A percentile compares a stretch with the other conserved stretches of the same genome.
Conservation (phyloP, 495 filamentous ascomycete genomes). For the Parachaetomium inaequale region DNA sequence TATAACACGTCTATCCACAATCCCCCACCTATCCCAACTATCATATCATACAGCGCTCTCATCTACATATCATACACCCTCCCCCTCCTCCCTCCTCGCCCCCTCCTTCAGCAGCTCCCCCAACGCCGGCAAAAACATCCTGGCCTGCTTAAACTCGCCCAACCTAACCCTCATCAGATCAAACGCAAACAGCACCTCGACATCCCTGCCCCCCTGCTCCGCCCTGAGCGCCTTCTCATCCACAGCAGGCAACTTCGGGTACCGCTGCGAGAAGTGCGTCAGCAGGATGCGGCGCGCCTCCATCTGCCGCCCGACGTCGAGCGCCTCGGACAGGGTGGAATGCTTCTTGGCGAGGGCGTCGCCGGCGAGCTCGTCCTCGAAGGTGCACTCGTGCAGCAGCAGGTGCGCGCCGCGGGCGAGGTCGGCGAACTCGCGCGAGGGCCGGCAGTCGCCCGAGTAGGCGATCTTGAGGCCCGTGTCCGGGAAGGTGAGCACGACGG, state of each 20-base stretch:
- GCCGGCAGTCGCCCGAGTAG: conserved; percentile 90
- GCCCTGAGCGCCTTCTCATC: conserved; percentile 30
- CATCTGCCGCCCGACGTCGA: conserved; percentile 75
- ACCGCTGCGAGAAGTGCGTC: conserved; percentile 95
- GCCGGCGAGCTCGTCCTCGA: conserved; percentile 72
- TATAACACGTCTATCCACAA: neutral
- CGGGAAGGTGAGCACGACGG: conserved; percentile 71
- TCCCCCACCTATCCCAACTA: neutral
- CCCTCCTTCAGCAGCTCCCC: conserved; percentile 58
- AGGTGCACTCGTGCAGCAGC: conserved; percentile 93
- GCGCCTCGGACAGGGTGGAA: conserved; percentile 77
- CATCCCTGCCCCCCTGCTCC: conserved; percentile 14
- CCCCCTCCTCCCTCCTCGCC: conserved; percentile 11
- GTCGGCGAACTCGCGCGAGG: conserved; percentile 60
- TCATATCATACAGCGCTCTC: neutral
- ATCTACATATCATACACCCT: neutral
- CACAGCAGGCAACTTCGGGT: conserved; percentile 73
- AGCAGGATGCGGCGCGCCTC: conserved; percentile 68
- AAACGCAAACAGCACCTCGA: conserved; percentile 66
- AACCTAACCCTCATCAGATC: conserved; percentile 85
- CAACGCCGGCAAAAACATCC: conserved; percentile 68
- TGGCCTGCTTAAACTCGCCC: conserved; percentile 73
- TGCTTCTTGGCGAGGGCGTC: conserved; percentile 89
- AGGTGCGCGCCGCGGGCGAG: conserved; percentile 75
- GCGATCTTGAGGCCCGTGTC: conserved; percentile 73